A percentile compares a stretch with the other conserved stretches of the same genome.
phyloP scores from a whole-genome alignment of 208 protist species.

The Trypanosoma grayi region DNA sequence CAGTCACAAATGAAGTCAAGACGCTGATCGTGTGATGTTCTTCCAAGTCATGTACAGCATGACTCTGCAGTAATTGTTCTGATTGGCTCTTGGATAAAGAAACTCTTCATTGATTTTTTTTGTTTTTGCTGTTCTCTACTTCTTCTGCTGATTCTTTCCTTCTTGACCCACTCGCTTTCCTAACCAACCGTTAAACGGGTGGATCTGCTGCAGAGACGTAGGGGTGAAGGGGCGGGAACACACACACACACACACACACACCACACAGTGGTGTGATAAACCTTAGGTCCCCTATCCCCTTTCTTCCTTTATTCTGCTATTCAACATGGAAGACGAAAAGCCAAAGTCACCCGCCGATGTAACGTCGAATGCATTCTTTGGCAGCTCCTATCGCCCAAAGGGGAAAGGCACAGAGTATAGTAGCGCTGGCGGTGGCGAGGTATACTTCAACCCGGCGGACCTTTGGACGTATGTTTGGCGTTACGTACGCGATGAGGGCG shows the following conservation, averaged over 20 bases:
- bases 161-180: neutral
- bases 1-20: neutral
- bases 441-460: conserved; percentile 27
- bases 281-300: no score
- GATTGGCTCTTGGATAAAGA: neutral
- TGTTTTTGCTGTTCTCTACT: neutral
- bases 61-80: neutral
- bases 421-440: conserved; percentile 33
- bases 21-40: neutral
- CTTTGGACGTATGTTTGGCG: conserved; percentile 16
- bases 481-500: conserved; percentile 29
- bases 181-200: no score
- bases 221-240: no score
- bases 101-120: neutral
- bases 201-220: no score
- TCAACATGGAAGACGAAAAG: conserved; percentile 25
- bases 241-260: no score
- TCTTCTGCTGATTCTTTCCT: neutral
- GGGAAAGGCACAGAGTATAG: conserved; percentile 18
- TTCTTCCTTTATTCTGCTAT: no score
- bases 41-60: no score
- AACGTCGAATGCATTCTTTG: neutral
- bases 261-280: no score
- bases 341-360: conserved; percentile 11
- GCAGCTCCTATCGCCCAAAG: conserved; percentile 14